Conservation (phyloP, 1,284 basidiomycete species). For the Cronartium quercuum region DNA sequence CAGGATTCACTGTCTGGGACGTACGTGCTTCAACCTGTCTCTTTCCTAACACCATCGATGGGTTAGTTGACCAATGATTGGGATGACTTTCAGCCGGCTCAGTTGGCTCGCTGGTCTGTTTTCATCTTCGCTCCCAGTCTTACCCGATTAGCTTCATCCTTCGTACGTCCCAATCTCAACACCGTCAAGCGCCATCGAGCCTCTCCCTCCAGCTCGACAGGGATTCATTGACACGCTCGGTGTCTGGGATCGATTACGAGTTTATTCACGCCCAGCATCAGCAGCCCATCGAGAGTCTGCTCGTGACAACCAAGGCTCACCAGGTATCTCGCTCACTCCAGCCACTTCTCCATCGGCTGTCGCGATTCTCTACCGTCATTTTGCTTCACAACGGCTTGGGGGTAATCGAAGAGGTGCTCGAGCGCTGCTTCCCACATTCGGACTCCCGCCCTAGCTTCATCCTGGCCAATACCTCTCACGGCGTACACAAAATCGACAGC, state of each 20-base stretch:
- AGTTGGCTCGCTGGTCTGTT: constrained; percentile 31
- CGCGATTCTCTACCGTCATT: constrained; percentile 47
- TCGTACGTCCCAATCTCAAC: constrained; percentile 13
- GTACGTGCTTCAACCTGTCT: background rate
- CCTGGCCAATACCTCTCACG: constrained; percentile 48
- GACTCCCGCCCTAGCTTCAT: constrained; percentile 46
- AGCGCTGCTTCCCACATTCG: constrained; percentile 45
- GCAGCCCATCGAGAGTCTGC: constrained; percentile 46
- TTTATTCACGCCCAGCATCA: constrained; percentile 14
- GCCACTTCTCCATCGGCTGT: constrained; percentile 44
- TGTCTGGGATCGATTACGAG: constrained; percentile 19
- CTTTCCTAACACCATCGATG: background rate
- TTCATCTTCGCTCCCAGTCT: constrained; percentile 16
- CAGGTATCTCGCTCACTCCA: constrained; percentile 43
- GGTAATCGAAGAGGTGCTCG: constrained; percentile 46
- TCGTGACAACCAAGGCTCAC: constrained; percentile 49
- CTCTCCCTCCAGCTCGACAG: constrained; percentile 25
- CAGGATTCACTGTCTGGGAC: background rate
- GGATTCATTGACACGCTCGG: background rate
- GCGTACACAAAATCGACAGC: constrained; percentile 43
- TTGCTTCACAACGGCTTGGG: constrained; percentile 49
- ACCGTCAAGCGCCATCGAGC: background rate
- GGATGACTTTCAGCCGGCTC: constrained; percentile 14
- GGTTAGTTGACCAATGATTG: background rate
- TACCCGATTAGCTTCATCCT: constrained; percentile 4